Percentiles rank a stretch among this genome's conserved stretches.
phyloP scores from a whole-genome alignment of 768 basidiomycete species.

The Cystobasidium onofrii region DNA sequence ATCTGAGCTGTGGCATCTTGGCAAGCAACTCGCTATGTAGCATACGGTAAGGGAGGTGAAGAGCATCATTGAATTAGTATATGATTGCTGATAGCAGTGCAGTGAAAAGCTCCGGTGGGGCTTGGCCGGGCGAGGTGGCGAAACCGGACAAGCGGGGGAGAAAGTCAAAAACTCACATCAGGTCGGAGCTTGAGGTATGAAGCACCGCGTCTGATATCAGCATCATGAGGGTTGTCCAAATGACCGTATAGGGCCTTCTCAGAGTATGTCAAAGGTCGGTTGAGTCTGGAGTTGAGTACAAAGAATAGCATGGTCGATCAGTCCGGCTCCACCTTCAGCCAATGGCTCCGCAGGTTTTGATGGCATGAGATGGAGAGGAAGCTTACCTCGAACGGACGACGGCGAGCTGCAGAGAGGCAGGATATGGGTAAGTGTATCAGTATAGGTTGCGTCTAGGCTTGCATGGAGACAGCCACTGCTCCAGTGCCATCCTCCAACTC shows the following conservation, averaged over 20 bases:
- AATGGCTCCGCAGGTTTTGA: slow-evolving; percentile 32
- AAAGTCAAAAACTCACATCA: slow-evolving; percentile 60
- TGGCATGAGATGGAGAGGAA: slow-evolving; percentile 29
- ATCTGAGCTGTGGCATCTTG: slow-evolving; percentile 63
- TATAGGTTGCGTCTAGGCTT: not conserved
- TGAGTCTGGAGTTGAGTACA: slow-evolving; percentile 31
- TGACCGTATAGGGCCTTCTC: slow-evolving; percentile 64
- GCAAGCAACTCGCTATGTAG: slow-evolving; percentile 51
- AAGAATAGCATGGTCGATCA: not conserved
- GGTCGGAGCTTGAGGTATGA: slow-evolving; percentile 97
- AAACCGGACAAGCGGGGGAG: slow-evolving; percentile 83
- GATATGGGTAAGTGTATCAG: not conserved
- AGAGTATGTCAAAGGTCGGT: slow-evolving; percentile 41
- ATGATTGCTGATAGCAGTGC: too few species aligned
- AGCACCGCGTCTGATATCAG: slow-evolving; percentile 80
- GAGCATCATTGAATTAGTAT: too few species aligned
- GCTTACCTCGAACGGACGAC: slow-evolving; percentile 56
- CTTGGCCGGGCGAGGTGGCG: slow-evolving; percentile 43
- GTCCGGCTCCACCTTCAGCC: slow-evolving; percentile 5
- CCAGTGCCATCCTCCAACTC: not conserved
- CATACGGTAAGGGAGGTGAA: too few species aligned
- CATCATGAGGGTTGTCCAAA: slow-evolving; percentile 83
- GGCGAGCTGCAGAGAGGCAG: slow-evolving; percentile 51
- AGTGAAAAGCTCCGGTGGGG: slow-evolving; percentile 52
- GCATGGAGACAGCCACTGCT: not conserved